Base-by-base conservation (phyloP, 1,139 yeast genomes). In the Hanseniaspora sp. region DNA sequence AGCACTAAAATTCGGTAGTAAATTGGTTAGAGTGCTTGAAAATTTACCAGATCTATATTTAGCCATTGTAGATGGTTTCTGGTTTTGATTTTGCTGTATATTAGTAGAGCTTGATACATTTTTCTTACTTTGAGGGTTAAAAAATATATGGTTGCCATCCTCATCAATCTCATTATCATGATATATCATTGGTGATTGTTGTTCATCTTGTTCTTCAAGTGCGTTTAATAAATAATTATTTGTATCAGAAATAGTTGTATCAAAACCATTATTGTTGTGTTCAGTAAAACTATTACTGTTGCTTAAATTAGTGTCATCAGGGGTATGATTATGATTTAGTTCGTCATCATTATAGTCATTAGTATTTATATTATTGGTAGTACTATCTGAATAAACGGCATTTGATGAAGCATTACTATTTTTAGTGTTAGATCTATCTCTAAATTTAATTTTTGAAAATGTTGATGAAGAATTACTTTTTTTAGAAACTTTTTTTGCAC, bases 1-100 rank as follows among this genome's bases (percentile, higher is more conserved):
- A 12, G 68, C 68, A 58, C 67, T 64, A 35, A 65, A 64, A 18
- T 64, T 63, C 17, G 68, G 68, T 29, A 65, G 55, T 39, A 65
- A 57, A 56, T 63, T 65, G 55, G 66, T 64, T 51, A 65, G 55
- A 11, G 68, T 65, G 54, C 64, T 65, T n/a, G 67, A 64, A 45
- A 65, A 61, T 52, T 64, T 63, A 13, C 67, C 68, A 5, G 68
- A 66, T 44, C 63, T 58, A 15, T 64, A 51, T 29, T 51, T 51
- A 9, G 48, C 23, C 37, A 46, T 34, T 8, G 42, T 12, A 13
- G 37, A 43, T 7, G 46, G 7, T 29, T 51, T 51, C 33, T 44
- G 54, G 23, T 23, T 23, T 23, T 23, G 23, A 23, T 23, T 23
- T 15, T 43, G 46, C 12, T 30, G 46, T 5, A 30, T 23, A 7